These are phyloP conservation scores for Intubia oerlemansii DNA, from an alignment of 2,329 filamentous ascomycete species.

Conservation along the genomic window DNA sequence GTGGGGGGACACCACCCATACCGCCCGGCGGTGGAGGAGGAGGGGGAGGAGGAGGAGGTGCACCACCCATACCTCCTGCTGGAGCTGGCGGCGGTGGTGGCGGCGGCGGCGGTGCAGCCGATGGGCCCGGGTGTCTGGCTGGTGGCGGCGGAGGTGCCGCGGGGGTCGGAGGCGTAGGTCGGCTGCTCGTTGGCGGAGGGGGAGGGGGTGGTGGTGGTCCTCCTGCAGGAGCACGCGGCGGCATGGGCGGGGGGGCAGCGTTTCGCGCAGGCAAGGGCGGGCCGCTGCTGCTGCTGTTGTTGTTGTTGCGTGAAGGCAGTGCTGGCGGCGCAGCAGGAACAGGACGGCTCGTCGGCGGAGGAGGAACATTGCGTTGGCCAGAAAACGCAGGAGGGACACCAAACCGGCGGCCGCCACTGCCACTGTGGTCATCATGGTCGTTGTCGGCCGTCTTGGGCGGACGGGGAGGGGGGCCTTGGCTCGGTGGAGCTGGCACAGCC, in stretches of 20 bases:
- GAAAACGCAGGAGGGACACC: conserved; percentile 63
- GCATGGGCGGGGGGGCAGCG: conserved; percentile 10
- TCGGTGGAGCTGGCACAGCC: conserved; percentile 24
- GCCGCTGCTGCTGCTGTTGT: background rate
- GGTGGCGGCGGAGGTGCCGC: conserved; percentile 24
- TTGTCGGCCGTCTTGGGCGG: conserved; percentile 53
- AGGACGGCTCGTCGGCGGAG: conserved; percentile 55
- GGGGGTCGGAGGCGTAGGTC: background rate
- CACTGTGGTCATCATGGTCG: conserved; percentile 34
- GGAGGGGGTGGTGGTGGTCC: conserved; percentile 13
- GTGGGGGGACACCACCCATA: conserved; percentile 14
- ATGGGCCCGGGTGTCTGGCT: conserved; percentile 12
- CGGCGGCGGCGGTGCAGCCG: conserved; percentile 13
- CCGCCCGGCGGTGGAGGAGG: conserved; percentile 18
- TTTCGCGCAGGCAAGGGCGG: conserved; percentile 2
- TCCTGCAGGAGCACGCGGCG: conserved; percentile 19
- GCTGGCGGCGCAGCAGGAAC: background rate
- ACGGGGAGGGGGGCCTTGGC: conserved; percentile 44
- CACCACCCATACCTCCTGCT: conserved; percentile 11
- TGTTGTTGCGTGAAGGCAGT: conserved; percentile 1
- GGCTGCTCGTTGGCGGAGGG: background rate
- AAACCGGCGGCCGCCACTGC: conserved; percentile 31
- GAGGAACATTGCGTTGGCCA: conserved; percentile 45
- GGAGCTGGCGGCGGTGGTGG: conserved; percentile 18
- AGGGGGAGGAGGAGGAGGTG: conserved; percentile 8